These are phyloP conservation scores for Heritiera fomes DNA, from an alignment of 345 rosid genomes.

Conservation along the genomic window DNA sequence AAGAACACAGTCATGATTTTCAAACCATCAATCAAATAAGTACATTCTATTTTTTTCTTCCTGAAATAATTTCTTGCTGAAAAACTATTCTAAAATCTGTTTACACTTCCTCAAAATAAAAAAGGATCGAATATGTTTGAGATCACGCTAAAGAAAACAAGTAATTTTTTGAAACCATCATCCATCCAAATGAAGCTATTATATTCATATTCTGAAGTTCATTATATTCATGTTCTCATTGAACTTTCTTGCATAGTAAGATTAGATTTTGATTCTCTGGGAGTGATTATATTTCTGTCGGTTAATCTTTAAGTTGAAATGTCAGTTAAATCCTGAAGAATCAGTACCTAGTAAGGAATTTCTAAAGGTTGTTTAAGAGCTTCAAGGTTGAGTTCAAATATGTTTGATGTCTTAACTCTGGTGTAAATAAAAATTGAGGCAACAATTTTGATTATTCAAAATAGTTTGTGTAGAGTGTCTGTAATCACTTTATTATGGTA, in stretches of 20 bases:
- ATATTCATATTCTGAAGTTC: constrained; percentile 2
- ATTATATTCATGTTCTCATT: too few species aligned
- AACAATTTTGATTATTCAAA: neutral
- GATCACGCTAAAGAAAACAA: neutral
- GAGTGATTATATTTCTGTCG: neutral
- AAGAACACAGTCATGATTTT: neutral
- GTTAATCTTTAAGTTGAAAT: neutral
- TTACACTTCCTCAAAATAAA: neutral
- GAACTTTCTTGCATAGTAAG: neutral
- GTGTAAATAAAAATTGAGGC: constrained; percentile 2
- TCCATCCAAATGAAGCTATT: neutral
- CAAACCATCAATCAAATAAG: neutral
- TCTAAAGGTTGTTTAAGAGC: neutral
- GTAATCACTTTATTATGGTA: neutral
- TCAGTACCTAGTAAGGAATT: neutral
- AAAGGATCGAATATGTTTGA: neutral
- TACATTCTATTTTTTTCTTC: neutral
- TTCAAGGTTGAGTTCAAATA: neutral
- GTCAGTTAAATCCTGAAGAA: neutral
- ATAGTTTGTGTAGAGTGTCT: neutral
- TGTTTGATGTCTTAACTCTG: neutral
- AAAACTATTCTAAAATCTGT: neutral
- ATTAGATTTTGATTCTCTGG: neutral
- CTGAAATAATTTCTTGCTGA: neutral
- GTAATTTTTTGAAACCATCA: neutral